Base-by-base conservation (phyloP, 352 stramenopile species). In the Pythium biforme region DNA sequence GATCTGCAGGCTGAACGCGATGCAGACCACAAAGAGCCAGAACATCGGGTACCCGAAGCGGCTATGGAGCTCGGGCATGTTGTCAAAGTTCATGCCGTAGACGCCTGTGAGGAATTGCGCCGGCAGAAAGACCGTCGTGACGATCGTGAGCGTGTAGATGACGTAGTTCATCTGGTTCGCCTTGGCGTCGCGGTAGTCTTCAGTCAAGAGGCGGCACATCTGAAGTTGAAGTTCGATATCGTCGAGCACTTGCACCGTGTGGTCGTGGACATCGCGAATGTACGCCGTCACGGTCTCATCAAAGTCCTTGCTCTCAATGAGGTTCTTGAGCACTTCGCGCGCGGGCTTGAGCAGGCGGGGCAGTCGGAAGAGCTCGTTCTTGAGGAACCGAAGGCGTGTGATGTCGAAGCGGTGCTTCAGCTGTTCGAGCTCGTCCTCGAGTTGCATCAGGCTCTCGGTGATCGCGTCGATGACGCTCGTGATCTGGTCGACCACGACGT, bases 1-100 rank as follows among this genome's bases (percentile, higher is more conserved):
- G 26, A 93, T 65, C 65, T 90, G 83, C 43, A 93, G 58, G 10
- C 66, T 74, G 11, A 78, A 75, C 11, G 77, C 83, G 49, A 92
- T 92, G 37, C 73, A 62, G 19, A 93, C 73, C 10, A 90, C 78
- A 14, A 90, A 72, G 31, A 89, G 59, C 88, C 85, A 95, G 45
- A 95, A 96, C 40, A 94, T 75, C 2, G 69, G 69, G 63, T 95
- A 97, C 22, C 86, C 87, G 52, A 89, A 94, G 15, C 76, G 74
- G 23, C 84, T 73, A 59, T 94, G 78, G 8, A 95, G 80, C 70
- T 96, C 86, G 1, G 84, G 84, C 85, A 95, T 95, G 53, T 93
- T 83, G 51, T 90, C 82, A 72, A 97, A 96, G 76, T 96, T 96
- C 89, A 96, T 96, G 50, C 89, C 87, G 56, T 93, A 95, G 46